phyloP scores from a whole-genome alignment of 2,329 filamentous ascomycete genomes.

The Phyllosticta citrichinensis region DNA sequence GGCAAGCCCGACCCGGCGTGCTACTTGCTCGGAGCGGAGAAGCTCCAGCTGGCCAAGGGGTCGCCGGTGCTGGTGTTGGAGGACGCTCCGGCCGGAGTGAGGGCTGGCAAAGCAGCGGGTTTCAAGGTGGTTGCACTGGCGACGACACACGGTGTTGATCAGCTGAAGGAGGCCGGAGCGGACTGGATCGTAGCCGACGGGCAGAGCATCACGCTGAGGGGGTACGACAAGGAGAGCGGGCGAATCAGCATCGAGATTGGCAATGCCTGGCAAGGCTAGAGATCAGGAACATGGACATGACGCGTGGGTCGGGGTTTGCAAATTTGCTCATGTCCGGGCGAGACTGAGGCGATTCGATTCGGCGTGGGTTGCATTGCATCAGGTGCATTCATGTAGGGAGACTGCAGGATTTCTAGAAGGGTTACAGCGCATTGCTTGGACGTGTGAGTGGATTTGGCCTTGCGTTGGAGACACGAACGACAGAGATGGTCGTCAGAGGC shows the following conservation, averaged over 20 bases:
- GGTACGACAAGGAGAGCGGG: constrained; percentile 45
- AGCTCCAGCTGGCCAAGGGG: constrained; percentile 30
- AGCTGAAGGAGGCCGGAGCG: constrained; percentile 65
- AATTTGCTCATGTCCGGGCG: neutral
- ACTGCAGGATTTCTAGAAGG: constrained; percentile 20
- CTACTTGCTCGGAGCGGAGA: constrained; percentile 35
- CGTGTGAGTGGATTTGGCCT: neutral
- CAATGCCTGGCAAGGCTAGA: constrained; percentile 41
- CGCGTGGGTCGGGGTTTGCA: neutral
- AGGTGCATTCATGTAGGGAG: neutral
- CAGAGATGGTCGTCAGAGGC: too few relatives aligned
- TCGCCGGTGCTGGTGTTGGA: constrained; percentile 64
- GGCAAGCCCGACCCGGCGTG: constrained; percentile 43
- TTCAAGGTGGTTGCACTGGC: constrained; percentile 76
- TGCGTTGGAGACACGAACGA: neutral
- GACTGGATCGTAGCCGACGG: constrained; percentile 83
- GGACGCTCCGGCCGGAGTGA: constrained; percentile 79
- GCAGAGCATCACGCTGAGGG: constrained; percentile 56
- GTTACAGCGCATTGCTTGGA: constrained; percentile 20
- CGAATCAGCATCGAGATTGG: constrained; percentile 57
- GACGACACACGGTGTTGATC: constrained; percentile 68
- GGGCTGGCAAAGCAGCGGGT: constrained; percentile 73
- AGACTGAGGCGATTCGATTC: neutral
- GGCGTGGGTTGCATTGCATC: constrained; percentile 26
- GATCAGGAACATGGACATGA: constrained; percentile 9